Evolutionary conservation across 495 filamentous ascomycete species (phyloP).

Genomic region (Aspergillus bertholletiae): DNA sequence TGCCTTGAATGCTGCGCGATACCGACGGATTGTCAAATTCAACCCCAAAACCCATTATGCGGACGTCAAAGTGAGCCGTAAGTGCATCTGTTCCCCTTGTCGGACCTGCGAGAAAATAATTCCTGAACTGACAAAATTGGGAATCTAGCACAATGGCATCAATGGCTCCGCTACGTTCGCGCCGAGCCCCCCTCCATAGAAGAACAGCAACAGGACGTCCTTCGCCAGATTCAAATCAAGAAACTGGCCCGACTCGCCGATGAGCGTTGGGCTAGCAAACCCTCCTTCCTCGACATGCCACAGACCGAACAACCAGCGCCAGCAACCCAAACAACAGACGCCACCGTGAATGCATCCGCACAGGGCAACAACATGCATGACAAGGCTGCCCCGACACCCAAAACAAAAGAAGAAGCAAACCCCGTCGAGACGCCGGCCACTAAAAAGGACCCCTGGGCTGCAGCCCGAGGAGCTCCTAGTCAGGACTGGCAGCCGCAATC

Average conservation of each 20-base stretch:
- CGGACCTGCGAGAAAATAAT: neutral
- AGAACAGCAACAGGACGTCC: conserved; percentile 70
- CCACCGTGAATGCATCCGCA: conserved; percentile 21
- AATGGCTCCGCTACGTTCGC: conserved; percentile 90
- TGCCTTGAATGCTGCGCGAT: conserved; percentile 49
- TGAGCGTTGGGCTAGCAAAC: conserved; percentile 79
- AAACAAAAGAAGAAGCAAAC: conserved; percentile 6
- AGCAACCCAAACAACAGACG: conserved; percentile 32
- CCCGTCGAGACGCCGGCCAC: conserved; percentile 17
- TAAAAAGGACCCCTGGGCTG: conserved; percentile 60
- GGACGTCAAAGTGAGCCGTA: conserved; percentile 63
- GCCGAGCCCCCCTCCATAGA: conserved; percentile 61
- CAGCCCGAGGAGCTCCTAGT: conserved; percentile 49
- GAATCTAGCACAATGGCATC: conserved; percentile 78
- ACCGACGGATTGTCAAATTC: conserved; percentile 67
- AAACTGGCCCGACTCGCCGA: conserved; percentile 75
- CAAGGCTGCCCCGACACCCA: neutral
- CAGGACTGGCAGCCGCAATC: conserved; percentile 74
- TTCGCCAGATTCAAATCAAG: conserved; percentile 66
- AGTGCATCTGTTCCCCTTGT: conserved; percentile 11
- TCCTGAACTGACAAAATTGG: conserved; percentile 14
- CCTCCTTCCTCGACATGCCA: conserved; percentile 58
- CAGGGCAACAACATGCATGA: neutral
- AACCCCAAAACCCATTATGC: conserved; percentile 56
- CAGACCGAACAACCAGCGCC: conserved; percentile 41